Conservation (phyloP, 768 basidiomycete species). For the Postia placenta region DNA sequence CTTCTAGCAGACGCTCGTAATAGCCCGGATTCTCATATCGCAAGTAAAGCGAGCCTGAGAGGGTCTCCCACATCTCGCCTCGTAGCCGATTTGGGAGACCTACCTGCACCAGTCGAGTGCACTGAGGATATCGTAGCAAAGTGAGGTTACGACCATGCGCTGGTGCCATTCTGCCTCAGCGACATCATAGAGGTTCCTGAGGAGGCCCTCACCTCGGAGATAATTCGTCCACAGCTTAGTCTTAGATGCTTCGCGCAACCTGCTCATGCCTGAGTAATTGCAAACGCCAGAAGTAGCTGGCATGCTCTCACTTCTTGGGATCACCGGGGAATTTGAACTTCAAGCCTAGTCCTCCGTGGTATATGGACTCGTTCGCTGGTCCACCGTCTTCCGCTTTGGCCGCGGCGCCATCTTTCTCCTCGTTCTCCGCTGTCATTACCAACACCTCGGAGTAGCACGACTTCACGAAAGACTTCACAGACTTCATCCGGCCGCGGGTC, state of each 20-base stretch:
- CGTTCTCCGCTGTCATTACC: constrained; percentile 46
- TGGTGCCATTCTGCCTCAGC: constrained; percentile 27
- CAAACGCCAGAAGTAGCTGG: neutral
- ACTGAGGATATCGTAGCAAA: constrained; percentile 90
- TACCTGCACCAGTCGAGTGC: constrained; percentile 95
- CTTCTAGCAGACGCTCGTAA: constrained; percentile 69
- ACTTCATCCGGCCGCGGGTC: constrained; percentile 89
- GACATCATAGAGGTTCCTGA: neutral
- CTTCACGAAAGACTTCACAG: constrained; percentile 83
- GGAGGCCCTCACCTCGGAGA: constrained; percentile 59
- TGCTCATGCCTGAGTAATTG: constrained; percentile 22
- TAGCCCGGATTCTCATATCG: constrained; percentile 82
- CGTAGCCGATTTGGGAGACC: constrained; percentile 91
- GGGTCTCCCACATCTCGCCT: constrained; percentile 97
- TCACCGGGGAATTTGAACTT: constrained; percentile 90
- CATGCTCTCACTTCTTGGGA: constrained; percentile 67
- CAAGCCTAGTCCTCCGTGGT: constrained; percentile 75
- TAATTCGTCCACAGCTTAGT: constrained; percentile 94
- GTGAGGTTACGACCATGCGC: constrained; percentile 95
- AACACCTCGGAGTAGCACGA: constrained; percentile 95
- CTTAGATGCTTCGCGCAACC: constrained; percentile 87
- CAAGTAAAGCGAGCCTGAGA: constrained; percentile 90
- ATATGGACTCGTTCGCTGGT: constrained; percentile 40
- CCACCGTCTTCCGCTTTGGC: constrained; percentile 47
- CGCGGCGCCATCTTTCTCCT: constrained; percentile 51